Conservation (phyloP, 352 stramenopile genomes). For the Globisporangium parvum region DNA sequence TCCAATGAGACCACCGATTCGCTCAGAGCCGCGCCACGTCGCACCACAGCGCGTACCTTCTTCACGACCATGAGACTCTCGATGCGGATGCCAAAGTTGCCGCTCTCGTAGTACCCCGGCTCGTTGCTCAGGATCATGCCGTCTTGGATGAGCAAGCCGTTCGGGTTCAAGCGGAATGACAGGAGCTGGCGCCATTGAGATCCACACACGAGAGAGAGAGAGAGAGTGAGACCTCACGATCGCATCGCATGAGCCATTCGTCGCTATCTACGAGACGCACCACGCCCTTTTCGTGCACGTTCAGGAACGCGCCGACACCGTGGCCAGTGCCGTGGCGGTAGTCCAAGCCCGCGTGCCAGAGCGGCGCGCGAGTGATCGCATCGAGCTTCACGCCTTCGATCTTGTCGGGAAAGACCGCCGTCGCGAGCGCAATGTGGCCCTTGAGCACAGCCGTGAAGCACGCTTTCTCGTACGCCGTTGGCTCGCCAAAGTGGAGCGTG, state of each 20-base stretch:
- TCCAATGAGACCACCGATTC: too few species aligned
- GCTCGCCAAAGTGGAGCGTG: constrained; percentile 95
- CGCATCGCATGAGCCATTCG: neutral
- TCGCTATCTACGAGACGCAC: constrained; percentile 18
- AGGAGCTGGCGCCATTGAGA: constrained; percentile 30
- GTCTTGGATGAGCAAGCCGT: constrained; percentile 73
- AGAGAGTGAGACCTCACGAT: too few species aligned
- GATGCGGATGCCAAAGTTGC: constrained; percentile 98
- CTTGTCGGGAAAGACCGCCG: constrained; percentile 82
- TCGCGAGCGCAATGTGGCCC: constrained; percentile 95
- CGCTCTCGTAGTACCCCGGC: constrained; percentile 97
- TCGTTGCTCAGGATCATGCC: constrained; percentile 99
- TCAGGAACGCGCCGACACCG: constrained; percentile 95
- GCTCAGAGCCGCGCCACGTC: too few species aligned
- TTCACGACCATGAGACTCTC: constrained; percentile 97
- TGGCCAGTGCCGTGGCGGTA: constrained; percentile 98
- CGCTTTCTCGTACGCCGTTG: constrained; percentile 90
- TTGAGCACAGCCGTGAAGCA: constrained; percentile 97
- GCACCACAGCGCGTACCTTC: constrained; percentile 41
- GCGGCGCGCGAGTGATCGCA: constrained; percentile 90
- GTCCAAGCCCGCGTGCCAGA: constrained; percentile 95
- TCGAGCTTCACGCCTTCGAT: constrained; percentile 95
- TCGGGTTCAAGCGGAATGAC: constrained; percentile 83
- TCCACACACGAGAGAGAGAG: neutral
- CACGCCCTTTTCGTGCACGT: constrained; percentile 95